Percentiles rank a stretch among this genome's conserved stretches.
Conservation (phyloP, 768 basidiomycete species). For the Calocybe gangraenosa region DNA sequence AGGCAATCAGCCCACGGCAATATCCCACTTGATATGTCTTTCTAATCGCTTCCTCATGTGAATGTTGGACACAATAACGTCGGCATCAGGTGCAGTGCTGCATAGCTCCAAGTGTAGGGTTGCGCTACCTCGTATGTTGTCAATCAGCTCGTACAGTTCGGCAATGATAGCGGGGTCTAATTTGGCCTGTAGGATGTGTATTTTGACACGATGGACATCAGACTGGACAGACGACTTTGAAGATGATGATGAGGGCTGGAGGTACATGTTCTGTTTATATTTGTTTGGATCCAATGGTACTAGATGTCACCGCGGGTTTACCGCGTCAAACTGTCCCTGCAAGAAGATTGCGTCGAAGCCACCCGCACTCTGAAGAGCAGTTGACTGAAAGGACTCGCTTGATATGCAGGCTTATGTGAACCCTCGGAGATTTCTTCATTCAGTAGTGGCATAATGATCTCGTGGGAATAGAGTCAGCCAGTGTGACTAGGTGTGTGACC, state of each 20-base stretch:
- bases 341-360: background rate
- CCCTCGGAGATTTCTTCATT: slow-evolving; percentile 5
- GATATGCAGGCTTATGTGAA: too few species aligned
- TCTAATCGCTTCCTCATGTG: slow-evolving; percentile 66
- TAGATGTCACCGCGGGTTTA: background rate
- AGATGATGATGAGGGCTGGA: background rate
- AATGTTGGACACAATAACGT: slow-evolving; percentile 64
- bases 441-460: background rate
- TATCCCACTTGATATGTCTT: slow-evolving; percentile 60
- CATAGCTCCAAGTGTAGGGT: slow-evolving; percentile 30
- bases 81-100: slow-evolving; percentile 41
- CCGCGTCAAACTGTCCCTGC: slow-evolving; percentile 2
- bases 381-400: too few species aligned
- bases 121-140: slow-evolving; percentile 15
- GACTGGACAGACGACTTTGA: background rate
- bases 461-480: slow-evolving; percentile 26
- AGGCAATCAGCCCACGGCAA: slow-evolving; percentile 46
- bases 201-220: slow-evolving; percentile 15
- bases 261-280: background rate
- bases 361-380: too few species aligned
- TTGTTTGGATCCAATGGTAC: background rate
- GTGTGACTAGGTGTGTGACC: slow-evolving; percentile 6
- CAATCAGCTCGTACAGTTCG: slow-evolving; percentile 33
- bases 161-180: slow-evolving; percentile 26
- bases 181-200: slow-evolving; percentile 37